A percentile compares a stretch with the other conserved stretches of the same genome.
phyloP scores from a whole-genome alignment of 306 rosid genomes.

The Castanopsis chinensis region DNA sequence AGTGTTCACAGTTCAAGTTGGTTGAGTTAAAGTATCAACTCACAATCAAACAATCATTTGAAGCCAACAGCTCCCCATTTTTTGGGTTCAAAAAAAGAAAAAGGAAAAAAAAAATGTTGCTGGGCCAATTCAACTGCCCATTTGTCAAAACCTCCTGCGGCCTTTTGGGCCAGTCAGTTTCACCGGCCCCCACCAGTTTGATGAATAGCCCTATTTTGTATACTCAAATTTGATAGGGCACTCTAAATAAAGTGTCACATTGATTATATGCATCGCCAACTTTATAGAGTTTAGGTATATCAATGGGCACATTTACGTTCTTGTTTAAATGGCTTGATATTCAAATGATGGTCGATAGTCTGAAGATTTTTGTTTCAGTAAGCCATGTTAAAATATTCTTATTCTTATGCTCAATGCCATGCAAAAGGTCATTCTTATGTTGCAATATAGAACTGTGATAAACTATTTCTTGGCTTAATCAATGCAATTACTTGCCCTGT shows the following conservation, averaged over 20 bases:
- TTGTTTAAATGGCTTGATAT: background rate
- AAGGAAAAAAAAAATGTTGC: no score
- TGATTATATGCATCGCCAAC: background rate
- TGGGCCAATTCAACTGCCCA: no score
- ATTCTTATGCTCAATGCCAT: background rate
- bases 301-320: background rate
- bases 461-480: background rate
- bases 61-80: no score
- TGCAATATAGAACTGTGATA: background rate
- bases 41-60: no score
- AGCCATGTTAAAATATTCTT: background rate
- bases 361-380: background rate
- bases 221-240: background rate
- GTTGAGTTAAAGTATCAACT: no score
- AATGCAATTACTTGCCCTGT: background rate
- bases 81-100: no score
- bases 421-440: background rate
- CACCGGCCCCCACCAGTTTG: no score
- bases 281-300: background rate
- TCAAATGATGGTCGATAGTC: no score
- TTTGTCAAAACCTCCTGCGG: no score
- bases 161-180: no score
- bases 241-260: background rate
- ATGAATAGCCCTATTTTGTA: background rate
- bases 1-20: no score